These are phyloP conservation scores for Jatropha multifida DNA, from an alignment of 441 rosid genomes.

Conservation along the genomic window DNA sequence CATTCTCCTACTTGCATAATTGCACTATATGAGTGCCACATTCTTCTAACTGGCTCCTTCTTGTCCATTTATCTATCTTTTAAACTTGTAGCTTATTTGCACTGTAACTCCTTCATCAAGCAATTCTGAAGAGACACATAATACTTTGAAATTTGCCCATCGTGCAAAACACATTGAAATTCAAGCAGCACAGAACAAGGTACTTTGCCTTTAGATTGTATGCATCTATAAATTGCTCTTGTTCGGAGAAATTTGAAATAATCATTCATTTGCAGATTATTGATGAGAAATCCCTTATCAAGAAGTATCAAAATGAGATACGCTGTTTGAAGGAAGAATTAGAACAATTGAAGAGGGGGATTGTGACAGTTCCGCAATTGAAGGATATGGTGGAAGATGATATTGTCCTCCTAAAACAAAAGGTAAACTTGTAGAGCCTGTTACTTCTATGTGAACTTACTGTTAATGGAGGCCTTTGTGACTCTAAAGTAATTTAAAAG, in stretches of 20 bases:
- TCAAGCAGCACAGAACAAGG: constrained; percentile 96
- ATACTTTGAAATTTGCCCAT: constrained; percentile 95
- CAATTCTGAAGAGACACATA: constrained; percentile 97
- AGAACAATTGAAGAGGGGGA: constrained; percentile 84
- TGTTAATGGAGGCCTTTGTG: too few species aligned
- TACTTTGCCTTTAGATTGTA: constrained; percentile 24
- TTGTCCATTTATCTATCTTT: constrained; percentile 13
- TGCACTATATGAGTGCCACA: background rate
- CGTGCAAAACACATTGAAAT: constrained; percentile 98
- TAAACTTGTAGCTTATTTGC: constrained; percentile 82
- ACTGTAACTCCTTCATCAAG: constrained; percentile 99
- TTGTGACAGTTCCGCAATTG: constrained; percentile 65
- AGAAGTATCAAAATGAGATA: constrained; percentile 98
- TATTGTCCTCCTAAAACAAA: constrained; percentile 79
- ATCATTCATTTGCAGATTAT: constrained; percentile 62
- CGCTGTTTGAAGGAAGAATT: constrained; percentile 84
- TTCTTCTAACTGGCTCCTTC: constrained; percentile 1
- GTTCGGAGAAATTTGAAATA: constrained; percentile 24
- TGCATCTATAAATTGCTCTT: background rate
- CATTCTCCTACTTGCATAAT: background rate
- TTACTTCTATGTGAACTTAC: background rate
- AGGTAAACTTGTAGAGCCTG: constrained; percentile 45
- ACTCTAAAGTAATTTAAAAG: too few species aligned
- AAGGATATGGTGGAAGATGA: constrained; percentile 68
- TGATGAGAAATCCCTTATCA: constrained; percentile 98